These are phyloP conservation scores for Sedum album DNA, from an alignment of 164 flowering plant genomes.

Conservation along the genomic window DNA sequence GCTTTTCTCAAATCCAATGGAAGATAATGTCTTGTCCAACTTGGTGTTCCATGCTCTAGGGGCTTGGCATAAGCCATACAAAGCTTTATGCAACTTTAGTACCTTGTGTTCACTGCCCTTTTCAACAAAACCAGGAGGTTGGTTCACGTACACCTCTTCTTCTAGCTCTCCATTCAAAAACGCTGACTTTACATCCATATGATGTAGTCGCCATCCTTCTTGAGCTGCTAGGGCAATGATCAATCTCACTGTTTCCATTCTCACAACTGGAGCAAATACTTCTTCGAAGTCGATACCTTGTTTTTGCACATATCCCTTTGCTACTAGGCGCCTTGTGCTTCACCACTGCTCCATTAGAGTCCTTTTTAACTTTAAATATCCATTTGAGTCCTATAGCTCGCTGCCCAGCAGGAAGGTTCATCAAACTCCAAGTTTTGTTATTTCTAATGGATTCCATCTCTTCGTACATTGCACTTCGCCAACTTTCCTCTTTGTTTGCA, in stretches of 20 bases:
- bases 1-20: not conserved
- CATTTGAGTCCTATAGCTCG: not conserved
- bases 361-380: not conserved
- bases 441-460: not conserved
- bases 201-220: not conserved
- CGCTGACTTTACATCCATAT: not conserved
- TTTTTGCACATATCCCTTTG: not conserved
- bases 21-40: not conserved
- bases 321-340: not conserved
- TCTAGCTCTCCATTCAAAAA: slow-evolving; percentile 1
- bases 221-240: not conserved
- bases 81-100: not conserved
- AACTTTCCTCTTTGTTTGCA: not conserved
- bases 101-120: not conserved
- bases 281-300: not conserved
- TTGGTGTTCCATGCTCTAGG: not conserved
- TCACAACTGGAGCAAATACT: not conserved
- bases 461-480: not conserved
- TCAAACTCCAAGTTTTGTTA: not conserved
- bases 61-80: not conserved
- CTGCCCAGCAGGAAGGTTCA: not conserved
- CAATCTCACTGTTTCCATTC: not conserved
- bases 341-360: not conserved
- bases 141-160: too few relatives aligned
- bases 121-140: not conserved